A percentile compares a stretch with the other conserved stretches of the same genome.
phyloP scores from a whole-genome alignment of 1,139 yeast genomes.

The Yamadazyma membranifaciens region DNA sequence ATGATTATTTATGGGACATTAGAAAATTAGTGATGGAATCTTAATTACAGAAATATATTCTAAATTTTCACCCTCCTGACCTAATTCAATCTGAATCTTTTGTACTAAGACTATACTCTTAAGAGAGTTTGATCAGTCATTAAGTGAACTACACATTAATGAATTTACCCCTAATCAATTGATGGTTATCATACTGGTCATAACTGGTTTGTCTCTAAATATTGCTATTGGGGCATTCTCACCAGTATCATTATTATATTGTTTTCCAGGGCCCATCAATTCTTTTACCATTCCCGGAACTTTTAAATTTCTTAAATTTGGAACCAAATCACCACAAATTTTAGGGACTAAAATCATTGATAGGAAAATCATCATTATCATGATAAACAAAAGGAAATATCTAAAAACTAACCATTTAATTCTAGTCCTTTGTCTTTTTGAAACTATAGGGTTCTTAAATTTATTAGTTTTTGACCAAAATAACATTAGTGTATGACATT shows the following conservation, averaged over 20 bases:
- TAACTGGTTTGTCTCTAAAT: constrained; percentile 19
- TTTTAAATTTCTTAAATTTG: constrained; percentile 14
- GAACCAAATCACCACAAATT: constrained; percentile 21
- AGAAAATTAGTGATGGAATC: constrained; percentile 51
- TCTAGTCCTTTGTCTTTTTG: constrained; percentile 20
- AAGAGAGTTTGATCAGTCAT: too few relatives aligned
- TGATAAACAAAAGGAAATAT: constrained; percentile 22
- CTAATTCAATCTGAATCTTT: too few relatives aligned
- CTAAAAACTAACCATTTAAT: constrained; percentile 16
- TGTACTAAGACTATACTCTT: too few relatives aligned
- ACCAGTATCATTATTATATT: constrained; percentile 64
- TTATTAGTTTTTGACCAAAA: constrained; percentile 37
- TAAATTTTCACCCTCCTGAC: background rate
- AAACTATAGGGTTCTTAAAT: constrained; percentile 26
- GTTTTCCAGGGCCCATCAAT: constrained; percentile 55
- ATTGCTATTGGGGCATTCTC: constrained; percentile 26
- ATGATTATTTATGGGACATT: constrained; percentile 53
- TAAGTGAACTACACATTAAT: too few relatives aligned
- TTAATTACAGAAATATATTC: constrained; percentile 12
- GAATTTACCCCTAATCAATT: background rate
- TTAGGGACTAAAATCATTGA: constrained; percentile 27
- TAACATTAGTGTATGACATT: constrained; percentile 33
- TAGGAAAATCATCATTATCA: constrained; percentile 12
- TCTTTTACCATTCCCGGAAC: constrained; percentile 26
- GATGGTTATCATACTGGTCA: constrained; percentile 10